Evolutionary conservation across 129 eudicot species (phyloP).

Genomic region (Flaveria robusta): DNA sequence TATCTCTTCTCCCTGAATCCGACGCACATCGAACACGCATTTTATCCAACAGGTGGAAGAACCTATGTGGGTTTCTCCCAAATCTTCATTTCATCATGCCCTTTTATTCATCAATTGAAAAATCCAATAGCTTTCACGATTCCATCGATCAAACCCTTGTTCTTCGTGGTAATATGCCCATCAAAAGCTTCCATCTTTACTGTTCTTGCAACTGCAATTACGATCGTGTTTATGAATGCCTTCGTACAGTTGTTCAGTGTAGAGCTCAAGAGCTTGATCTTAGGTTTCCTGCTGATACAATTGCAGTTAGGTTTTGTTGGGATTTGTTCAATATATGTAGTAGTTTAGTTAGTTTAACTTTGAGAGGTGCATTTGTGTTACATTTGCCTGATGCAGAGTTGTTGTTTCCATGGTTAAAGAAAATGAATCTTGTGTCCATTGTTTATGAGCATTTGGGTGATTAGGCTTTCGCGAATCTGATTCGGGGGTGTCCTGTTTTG

Average conservation of each 20-base stretch:
- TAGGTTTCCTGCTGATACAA: conserved; percentile 21
- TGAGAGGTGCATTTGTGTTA: conserved; percentile 20
- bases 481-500: conserved; percentile 28
- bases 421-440: background rate
- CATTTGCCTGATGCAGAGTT: background rate
- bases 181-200: conserved; percentile 16
- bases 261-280: conserved; percentile 16
- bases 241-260: background rate
- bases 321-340: conserved; percentile 11
- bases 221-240: conserved; percentile 16
- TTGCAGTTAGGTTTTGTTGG: conserved; percentile 28
- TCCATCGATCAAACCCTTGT: conserved; percentile 21
- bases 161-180: conserved; percentile 22
- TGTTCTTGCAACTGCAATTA: conserved; percentile 22
- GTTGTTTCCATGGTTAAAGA: conserved; percentile 32
- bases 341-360: conserved; percentile 22
- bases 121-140: conserved; percentile 20
- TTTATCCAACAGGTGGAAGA: conserved; percentile 22
- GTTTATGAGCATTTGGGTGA: background rate
- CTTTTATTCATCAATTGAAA: background rate
- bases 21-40: conserved; percentile 30
- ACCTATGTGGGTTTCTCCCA: conserved; percentile 22
- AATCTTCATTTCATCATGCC: conserved; percentile 28
- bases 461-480: conserved; percentile 15
- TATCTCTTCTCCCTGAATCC: conserved; percentile 15